A percentile compares a stretch with the other conserved stretches of the same genome.
phyloP scores from a whole-genome alignment of 768 basidiomycete species.

The Lactarius quietus region DNA sequence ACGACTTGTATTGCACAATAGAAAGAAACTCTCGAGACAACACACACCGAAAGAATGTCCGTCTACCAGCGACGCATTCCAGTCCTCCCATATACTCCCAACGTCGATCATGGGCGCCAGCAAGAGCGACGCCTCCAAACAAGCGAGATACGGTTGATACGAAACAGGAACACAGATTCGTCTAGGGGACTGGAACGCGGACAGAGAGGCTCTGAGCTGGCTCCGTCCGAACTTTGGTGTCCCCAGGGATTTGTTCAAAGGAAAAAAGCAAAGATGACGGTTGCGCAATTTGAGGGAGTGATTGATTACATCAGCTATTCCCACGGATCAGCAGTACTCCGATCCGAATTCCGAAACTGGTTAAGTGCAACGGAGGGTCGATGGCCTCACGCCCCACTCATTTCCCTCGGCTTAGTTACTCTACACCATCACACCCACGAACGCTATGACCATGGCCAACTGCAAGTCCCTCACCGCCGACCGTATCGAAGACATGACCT shows the following conservation, averaged over 20 bases:
- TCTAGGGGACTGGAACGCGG: conserved; percentile 95
- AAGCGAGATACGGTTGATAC: conserved; percentile 44
- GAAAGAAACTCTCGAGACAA: not conserved
- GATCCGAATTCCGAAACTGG: not conserved
- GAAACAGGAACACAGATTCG: conserved; percentile 34
- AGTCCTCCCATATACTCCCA: conserved; percentile 37
- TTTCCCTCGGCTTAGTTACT: not conserved
- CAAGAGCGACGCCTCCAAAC: conserved; percentile 65
- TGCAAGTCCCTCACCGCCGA: conserved; percentile 47
- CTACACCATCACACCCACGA: not conserved
- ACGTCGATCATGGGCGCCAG: conserved; percentile 65
- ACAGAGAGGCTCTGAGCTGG: conserved; percentile 74
- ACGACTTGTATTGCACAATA: not conserved
- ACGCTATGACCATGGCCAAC: conserved; percentile 44
- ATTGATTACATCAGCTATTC: conserved; percentile 43
- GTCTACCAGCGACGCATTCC: conserved; percentile 33
- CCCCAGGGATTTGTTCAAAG: conserved; percentile 70
- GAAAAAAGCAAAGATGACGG: conserved; percentile 21
- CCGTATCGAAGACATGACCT: conserved; percentile 55
- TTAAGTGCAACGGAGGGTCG: not conserved
- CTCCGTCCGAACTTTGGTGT: conserved; percentile 94
- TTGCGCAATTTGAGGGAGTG: not conserved
- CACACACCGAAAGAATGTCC: conserved; percentile 32
- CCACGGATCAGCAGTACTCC: conserved; percentile 28
- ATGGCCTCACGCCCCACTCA: not conserved